Base-by-base conservation (phyloP, 768 basidiomycete species). In the Suillus bovinus region DNA sequence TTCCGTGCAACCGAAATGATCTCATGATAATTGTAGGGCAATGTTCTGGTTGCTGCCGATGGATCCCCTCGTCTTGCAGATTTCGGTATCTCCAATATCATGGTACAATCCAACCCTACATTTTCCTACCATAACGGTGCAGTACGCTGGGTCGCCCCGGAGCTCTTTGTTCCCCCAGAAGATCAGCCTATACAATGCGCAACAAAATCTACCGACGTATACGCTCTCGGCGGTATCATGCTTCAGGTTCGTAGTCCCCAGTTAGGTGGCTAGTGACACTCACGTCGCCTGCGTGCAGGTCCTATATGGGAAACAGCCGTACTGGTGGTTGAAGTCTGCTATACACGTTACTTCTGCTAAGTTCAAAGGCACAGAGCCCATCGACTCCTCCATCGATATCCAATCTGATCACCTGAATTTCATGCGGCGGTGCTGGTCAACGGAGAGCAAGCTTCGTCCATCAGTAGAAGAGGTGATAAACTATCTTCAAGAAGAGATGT, bases 71-170 rank as follows among this genome's bases (percentile, higher is more conserved):
- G 55, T 9, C 61, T 64, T 33, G 47, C 77, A 61, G 81, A 82
- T 61, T 82, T 81, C 59, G 81, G 81, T 2, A 67, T 82, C 8
- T 81, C 79, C 16, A 77, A 66, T 33, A 74, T 81, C 61, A 69
- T 77, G 22, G 69, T 68, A 16, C 76, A 79, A 60, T 69, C 76
- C 61, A 69, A 75, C 42, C 66, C 70, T 11, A 56, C 70, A 13
- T 65, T 64, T 9, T 68, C 68, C 39, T 72, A 67, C 41, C 69
- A 62, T 24, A 61, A 50, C 4, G 67, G 64, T 5, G 63, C 69
- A 22, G 7, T 64, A 0, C 62, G 65, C 11, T 67, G 67, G 65
- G 44, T 46, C 5, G 69, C 68, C 4, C 69, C 68, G 14, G 68
- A 69, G n/a, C 53, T 70, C 13, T 38, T 70, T 5, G 59, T 46